Percentiles rank a stretch among this genome's conserved stretches.
These are phyloP conservation scores for Trametes villosa DNA, from an alignment of 768 basidiomycete genomes.

Conservation along the genomic window DNA sequence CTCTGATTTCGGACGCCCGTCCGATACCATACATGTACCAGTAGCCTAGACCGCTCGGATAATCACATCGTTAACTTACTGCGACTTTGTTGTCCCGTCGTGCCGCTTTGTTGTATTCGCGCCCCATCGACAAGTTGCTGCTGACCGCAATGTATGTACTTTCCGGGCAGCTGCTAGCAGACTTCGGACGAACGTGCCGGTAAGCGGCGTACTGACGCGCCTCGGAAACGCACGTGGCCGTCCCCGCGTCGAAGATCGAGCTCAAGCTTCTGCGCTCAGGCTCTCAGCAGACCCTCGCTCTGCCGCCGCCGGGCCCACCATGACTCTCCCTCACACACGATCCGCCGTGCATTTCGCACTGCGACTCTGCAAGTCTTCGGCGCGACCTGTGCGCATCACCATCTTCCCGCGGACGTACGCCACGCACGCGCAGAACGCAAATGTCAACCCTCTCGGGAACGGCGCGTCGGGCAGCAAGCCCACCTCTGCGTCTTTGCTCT, in stretches of 20 bases:
- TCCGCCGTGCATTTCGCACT: conserved; percentile 7
- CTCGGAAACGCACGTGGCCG: conserved; percentile 9
- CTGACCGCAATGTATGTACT: too few relatives aligned
- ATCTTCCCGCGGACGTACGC: conserved; percentile 42
- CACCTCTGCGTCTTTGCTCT: conserved; percentile 51
- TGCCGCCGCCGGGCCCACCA: not conserved
- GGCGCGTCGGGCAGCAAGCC: conserved; percentile 21
- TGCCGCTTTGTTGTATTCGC: too few relatives aligned
- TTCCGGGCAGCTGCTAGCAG: too few relatives aligned
- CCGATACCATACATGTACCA: not conserved
- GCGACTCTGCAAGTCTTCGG: not conserved
- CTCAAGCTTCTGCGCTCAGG: not conserved
- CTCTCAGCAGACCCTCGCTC: not conserved
- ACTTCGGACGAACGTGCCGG: too few relatives aligned
- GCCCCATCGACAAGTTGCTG: too few relatives aligned
- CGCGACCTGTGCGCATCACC: not conserved
- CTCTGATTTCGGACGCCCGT: not conserved
- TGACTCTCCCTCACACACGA: conserved; percentile 19
- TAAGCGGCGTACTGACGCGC: not conserved
- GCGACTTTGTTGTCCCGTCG: too few relatives aligned
- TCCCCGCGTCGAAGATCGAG: conserved; percentile 14
- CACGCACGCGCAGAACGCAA: conserved; percentile 39
- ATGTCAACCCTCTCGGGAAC: conserved; percentile 1
- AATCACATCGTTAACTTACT: not conserved
- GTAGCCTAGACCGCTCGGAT: not conserved